Evolutionary conservation across 2,329 filamentous ascomycete species (phyloP), one percentile per base, ranked within the genome.

Genomic region (Penicillium aurantiogriseum): DNA sequence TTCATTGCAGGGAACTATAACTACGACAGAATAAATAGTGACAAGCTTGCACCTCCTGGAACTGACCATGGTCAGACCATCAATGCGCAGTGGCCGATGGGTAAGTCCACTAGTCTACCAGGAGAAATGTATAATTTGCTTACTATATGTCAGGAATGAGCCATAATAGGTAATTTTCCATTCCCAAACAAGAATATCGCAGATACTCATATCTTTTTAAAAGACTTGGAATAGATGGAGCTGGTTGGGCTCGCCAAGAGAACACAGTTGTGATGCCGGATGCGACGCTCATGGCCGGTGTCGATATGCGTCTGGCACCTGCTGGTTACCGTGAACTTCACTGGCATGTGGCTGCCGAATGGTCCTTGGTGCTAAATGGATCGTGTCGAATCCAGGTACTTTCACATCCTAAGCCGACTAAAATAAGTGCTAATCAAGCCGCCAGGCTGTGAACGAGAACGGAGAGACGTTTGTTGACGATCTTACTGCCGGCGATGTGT

Each of bases 381-480:
- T 75, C 71, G 11, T 72, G 68, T 51, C 63, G 74, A 4, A 72
- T 77, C 21, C 70, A 74, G 62, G 72, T 71, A 33, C 17, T 33
- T 21, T 2, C 13, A 38, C 3, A 2, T 45, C 1, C 6, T 35
- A 21, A n/a, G 9, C 15, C 9, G 2, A 3, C 9, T 7, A 3
- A 6, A n/a, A 4, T 13, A 29, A 19, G 13, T n/a, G 42, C 36
- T 60, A n/a, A 55, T 6, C 10, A n/a, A 8, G 0, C 5, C 0
- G 0, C 29, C 19, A 74, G 71, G 71, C 71, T 27, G 62, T 74
- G 2, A 71, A 74, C 11, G 69, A 72, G 38, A 87, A 92, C 60
- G 89, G 89, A 10, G 85, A 89, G 59, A 89, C 85, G 61, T 92
- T 91, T 71, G 83, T 92, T 59, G 89, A 91, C 63, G 89, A 92